Percentiles rank a stretch among this genome's conserved stretches.
Evolutionary conservation across 805 yeast species (phyloP).

Genomic region (Candida germanica): DNA sequence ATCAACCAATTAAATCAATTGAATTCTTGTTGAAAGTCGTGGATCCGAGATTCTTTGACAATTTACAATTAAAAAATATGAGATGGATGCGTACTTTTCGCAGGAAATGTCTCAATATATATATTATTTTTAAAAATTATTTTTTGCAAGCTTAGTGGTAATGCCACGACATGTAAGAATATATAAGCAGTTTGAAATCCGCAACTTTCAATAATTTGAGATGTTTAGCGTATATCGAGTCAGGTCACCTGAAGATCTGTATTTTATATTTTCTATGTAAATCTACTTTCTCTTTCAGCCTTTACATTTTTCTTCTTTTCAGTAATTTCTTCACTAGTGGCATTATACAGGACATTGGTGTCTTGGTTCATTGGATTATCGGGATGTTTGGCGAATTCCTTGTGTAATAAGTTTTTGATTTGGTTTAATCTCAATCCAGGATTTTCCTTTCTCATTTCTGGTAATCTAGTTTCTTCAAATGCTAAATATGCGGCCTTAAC

Average conservation of each 20-base stretch:
- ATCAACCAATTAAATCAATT: not conserved
- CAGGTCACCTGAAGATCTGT: too few relatives aligned
- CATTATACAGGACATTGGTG: conserved; percentile 61
- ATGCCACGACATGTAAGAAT: conserved; percentile 4
- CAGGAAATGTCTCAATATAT: conserved; percentile 7
- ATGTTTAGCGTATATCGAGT: too few relatives aligned
- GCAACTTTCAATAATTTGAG: too few relatives aligned
- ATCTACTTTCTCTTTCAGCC: conserved; percentile 45
- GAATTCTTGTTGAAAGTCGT: too few relatives aligned
- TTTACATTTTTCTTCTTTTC: conserved; percentile 48
- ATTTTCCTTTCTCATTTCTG: conserved; percentile 69
- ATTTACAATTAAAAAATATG: too few relatives aligned
- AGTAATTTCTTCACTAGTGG: conserved; percentile 50
- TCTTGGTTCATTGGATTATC: conserved; percentile 85
- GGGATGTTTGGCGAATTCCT: conserved; percentile 77
- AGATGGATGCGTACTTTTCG: conserved; percentile 8
- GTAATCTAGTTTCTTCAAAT: conserved; percentile 66
- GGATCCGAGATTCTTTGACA: too few relatives aligned
- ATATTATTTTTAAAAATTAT: conserved; percentile 4
- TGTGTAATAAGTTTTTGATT: conserved; percentile 65
- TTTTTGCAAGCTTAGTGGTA: conserved; percentile 2
- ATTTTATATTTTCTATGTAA: conserved; percentile 17
- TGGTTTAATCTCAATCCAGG: conserved; percentile 82
- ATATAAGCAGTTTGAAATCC: conserved; percentile 9
- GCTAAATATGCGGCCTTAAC: conserved; percentile 77